Evolutionary conservation across 2,329 filamentous ascomycete species (phyloP), one percentile per base, ranked within the genome.

Genomic region (Apiospora kogelbergensis): DNA sequence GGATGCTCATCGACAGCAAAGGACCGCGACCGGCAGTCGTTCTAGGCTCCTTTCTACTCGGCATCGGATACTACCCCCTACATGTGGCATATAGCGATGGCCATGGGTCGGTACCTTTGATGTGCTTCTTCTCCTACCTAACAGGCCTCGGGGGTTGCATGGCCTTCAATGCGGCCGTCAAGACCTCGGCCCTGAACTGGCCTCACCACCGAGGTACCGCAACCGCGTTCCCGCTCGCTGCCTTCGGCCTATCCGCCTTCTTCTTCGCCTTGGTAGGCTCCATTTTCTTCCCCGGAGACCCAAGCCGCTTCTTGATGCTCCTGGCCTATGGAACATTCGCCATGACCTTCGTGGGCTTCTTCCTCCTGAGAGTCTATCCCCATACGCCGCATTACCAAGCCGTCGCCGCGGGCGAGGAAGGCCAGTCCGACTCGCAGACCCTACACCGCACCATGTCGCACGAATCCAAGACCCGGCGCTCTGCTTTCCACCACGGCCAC

Each of bases 171-270:
- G 94, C 93, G 37, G 87, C 95, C 10, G 89, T 99, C 77, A 99
- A 99, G 78, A 84, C 84, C 78, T 95, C 93, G 65, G 95, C 95
- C 11, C 86, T 96, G 72, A 98, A 98, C 81, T 98, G 95, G 89
- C 95, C 95, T 15, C 88, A 91, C 69, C 92, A 97, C 78, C 89
- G 96, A 72, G 96, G 96, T 68, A 97, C 95, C 3, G 96, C 96
- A 6, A 98, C 96, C 6, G 95, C 95, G 1, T 96, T 98, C 75
- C 95, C 96, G 6, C 82, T 98, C 68, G 93, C 96, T 68, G 95
- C 93, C 3, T 98, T 98, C 77, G 96, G 96, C 3, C 83, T 99
- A 69, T 98, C 95, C 78, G 96, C 96, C 68, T 96, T 99, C 81
- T 97, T 98, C 84, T 99, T 98, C 82, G 95, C 96, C 0, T 86